Percentiles rank a stretch among this genome's conserved stretches.
Conservation (phyloP, 2,329 filamentous ascomycete genomes). For the Amauroascus verrucosus region DNA sequence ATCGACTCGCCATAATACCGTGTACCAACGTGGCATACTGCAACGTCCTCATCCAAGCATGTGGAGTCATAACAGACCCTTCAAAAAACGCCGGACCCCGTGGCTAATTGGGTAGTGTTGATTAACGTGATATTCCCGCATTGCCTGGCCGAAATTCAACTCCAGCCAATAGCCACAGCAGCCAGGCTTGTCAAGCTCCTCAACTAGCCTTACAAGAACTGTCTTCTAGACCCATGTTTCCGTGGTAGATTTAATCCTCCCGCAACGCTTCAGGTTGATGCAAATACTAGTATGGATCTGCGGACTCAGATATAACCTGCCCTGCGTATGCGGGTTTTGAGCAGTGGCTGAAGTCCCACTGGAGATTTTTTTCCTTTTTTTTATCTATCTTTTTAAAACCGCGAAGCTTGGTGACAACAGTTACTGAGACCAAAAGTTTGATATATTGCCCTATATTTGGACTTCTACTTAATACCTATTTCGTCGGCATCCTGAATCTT, state of each 20-base stretch:
- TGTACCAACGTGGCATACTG: constrained; percentile 8
- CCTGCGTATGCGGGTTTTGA: constrained; percentile 5
- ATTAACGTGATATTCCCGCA: constrained; percentile 9
- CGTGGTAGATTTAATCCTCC: constrained; percentile 2
- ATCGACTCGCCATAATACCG: neutral
- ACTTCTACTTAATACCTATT: neutral
- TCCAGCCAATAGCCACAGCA: constrained; percentile 5
- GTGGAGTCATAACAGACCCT: constrained; percentile 7
- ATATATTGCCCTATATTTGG: constrained; percentile 10
- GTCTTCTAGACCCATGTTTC: constrained; percentile 9
- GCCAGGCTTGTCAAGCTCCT: constrained; percentile 1
- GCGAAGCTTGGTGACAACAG: constrained; percentile 2
- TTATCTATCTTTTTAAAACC: too few species aligned
- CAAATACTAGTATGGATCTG: constrained; percentile 6
- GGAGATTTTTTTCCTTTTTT: neutral
- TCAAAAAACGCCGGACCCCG: constrained; percentile 8
- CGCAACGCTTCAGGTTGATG: constrained; percentile 5
- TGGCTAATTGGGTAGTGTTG: constrained; percentile 10
- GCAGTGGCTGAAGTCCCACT: constrained; percentile 8
- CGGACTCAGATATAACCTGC: neutral
- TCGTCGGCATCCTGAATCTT: neutral
- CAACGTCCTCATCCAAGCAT: constrained; percentile 7
- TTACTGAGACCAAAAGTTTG: constrained; percentile 8
- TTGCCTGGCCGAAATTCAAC: neutral
- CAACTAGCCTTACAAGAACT: constrained; percentile 9